Conservation (phyloP, 2,329 filamentous ascomycete species). For the Trichoderma brevicompactum region DNA sequence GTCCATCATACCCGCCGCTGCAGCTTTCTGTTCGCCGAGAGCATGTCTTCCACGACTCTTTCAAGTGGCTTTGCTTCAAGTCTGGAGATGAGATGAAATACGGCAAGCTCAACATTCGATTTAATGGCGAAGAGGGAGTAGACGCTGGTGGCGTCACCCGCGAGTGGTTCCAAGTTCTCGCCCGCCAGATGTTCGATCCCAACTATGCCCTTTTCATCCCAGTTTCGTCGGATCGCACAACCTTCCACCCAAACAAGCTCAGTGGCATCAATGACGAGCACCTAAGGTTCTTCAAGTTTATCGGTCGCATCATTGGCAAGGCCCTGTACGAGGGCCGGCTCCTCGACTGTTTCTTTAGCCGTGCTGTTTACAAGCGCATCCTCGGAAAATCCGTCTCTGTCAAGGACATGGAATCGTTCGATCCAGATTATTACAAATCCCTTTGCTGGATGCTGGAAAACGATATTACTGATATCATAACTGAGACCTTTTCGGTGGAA, state of each 20-base stretch:
- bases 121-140: slow-evolving; percentile 96
- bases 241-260: slow-evolving; percentile 96
- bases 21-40: slow-evolving; percentile 90
- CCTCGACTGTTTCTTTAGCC: slow-evolving; percentile 97
- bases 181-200: slow-evolving; percentile 97
- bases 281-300: slow-evolving; percentile 98
- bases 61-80: slow-evolving; percentile 98
- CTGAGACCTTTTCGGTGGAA: slow-evolving; percentile 93
- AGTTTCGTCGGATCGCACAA: slow-evolving; percentile 95
- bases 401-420: slow-evolving; percentile 99
- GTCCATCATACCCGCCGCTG: slow-evolving; percentile 71
- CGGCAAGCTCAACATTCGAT: slow-evolving; percentile 96
- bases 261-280: slow-evolving; percentile 96
- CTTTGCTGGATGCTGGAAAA: slow-evolving; percentile 98
- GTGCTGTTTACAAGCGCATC: slow-evolving; percentile 97
- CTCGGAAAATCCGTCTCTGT: slow-evolving; percentile 93
- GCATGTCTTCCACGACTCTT: slow-evolving; percentile 97
- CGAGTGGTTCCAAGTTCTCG: slow-evolving; percentile 98
- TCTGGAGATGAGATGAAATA: slow-evolving; percentile 97
- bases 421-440: slow-evolving; percentile 98
- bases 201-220: slow-evolving; percentile 97
- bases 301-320: slow-evolving; percentile 97
- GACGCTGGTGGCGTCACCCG: slow-evolving; percentile 96
- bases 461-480: slow-evolving; percentile 97
- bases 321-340: slow-evolving; percentile 94